Evolutionary conservation across 192 early-diverging fungal genomes (phyloP).

Genomic region (Coemansia nantahalensis): DNA sequence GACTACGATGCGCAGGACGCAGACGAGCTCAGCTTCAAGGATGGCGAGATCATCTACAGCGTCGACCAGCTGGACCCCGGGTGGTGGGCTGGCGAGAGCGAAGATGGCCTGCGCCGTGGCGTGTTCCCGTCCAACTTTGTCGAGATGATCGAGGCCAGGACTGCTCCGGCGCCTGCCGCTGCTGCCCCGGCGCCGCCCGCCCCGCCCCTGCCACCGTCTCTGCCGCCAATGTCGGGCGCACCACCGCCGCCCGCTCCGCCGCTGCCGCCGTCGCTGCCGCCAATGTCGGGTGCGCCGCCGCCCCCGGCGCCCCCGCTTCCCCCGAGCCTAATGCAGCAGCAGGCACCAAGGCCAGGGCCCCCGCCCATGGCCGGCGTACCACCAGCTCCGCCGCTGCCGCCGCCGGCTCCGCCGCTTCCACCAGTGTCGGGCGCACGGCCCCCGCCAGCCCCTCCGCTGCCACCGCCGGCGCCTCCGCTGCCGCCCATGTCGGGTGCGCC

Average conservation of each 20-base stretch:
- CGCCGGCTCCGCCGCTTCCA: constrained; percentile 16
- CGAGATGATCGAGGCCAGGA: constrained; percentile 48
- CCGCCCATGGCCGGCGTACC: too few species aligned
- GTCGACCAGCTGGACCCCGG: constrained; percentile 84
- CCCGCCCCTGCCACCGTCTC: neutral
- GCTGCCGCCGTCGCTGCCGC: neutral
- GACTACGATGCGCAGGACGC: constrained; percentile 73
- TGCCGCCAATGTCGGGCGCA: neutral
- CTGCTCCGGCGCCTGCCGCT: neutral
- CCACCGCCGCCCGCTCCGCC: constrained; percentile 2
- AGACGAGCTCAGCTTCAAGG: constrained; percentile 81
- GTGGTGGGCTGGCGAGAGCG: constrained; percentile 88
- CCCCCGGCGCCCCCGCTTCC: constrained; percentile 9
- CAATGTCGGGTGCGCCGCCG: constrained; percentile 2
- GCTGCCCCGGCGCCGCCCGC: constrained; percentile 6
- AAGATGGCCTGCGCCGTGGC: constrained; percentile 70
- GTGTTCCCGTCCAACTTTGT: constrained; percentile 81
- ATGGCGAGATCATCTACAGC: constrained; percentile 77
- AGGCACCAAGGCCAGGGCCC: too few species aligned
- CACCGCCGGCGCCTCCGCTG: neutral
- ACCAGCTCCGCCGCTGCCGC: constrained; percentile 18
- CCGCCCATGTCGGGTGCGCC: constrained; percentile 3
- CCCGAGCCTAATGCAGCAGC: too few species aligned
- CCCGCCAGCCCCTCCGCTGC: constrained; percentile 16
- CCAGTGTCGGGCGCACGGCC: constrained; percentile 2